Evolutionary conservation across 768 basidiomycete genomes (phyloP).

Genomic region (Filobasidium wieringae): DNA sequence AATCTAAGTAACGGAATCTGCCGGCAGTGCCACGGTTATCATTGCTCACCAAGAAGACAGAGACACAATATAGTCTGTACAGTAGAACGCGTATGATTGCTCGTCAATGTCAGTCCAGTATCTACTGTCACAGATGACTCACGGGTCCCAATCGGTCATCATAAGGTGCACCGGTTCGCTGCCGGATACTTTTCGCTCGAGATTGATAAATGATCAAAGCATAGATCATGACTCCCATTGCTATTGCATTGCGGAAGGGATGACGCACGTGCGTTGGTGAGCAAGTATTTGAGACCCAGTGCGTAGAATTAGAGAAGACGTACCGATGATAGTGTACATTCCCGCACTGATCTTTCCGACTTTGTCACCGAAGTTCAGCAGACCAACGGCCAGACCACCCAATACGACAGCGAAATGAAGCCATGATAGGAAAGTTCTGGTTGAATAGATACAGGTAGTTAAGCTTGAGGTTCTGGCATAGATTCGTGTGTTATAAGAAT

Average conservation of each 20-base stretch:
- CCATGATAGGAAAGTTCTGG: conserved; percentile 83
- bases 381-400: conserved; percentile 85
- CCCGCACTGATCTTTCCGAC: conserved; percentile 91
- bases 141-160: conserved; percentile 93
- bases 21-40: too few species aligned
- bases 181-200: conserved; percentile 83
- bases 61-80: conserved; percentile 29
- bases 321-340: conserved; percentile 90
- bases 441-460: conserved; percentile 15
- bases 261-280: neutral
- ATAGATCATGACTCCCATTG: conserved; percentile 94
- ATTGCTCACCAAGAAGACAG: conserved; percentile 23
- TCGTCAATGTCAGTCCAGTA: neutral
- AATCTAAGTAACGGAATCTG: too few species aligned
- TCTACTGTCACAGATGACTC: conserved; percentile 40
- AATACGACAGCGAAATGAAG: conserved; percentile 95
- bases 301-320: conserved; percentile 26
- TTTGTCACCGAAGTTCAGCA: conserved; percentile 96
- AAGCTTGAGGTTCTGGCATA: neutral
- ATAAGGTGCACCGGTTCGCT: conserved; percentile 84
- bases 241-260: conserved; percentile 41
- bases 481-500: neutral
- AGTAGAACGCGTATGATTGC: neutral
- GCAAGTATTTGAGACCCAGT: neutral
- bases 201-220: conserved; percentile 92